Evolutionary conservation across 192 early-diverging fungal species (phyloP), one percentile per base, ranked within the genome.

Genomic region (Geranomyces michiganensis): DNA sequence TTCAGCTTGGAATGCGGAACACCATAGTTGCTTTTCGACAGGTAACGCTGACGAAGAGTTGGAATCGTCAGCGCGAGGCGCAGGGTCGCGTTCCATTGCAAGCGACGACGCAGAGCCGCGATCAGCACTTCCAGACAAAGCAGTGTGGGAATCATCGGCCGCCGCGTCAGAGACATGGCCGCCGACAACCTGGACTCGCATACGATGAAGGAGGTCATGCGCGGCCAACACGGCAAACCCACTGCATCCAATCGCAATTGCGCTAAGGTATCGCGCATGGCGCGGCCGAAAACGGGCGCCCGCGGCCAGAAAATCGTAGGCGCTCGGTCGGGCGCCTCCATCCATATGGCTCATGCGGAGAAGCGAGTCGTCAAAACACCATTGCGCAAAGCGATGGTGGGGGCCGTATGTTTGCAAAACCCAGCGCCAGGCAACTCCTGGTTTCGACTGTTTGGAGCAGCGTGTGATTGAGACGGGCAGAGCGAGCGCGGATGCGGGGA

Each of bases 341-440:
- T 70, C 68, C 7, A 24, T 36, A 46, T 62, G 56, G 15, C 31
- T 30, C 43, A 70, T 46, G 36, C 68, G 36, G 13, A 72, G 47
- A 19, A 73, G 29, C 3, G 65, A 31, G 60, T 76, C 74, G 61
- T 56, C 56, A 32, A 76, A 76, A 56, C 74, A 76, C 21, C 17
- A 27, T 32, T 56, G 22, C 0, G 68, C 10, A 24, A 76, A 71
- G 4, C 64, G 68, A 49, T 76, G 74, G 10, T 15, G 17, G 19
- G 74, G 67, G 55, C 74, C 74, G 55, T 71, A 76, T 19, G 61
- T 71, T 14, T 31, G 56, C 6, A 76, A 64, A 6, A 71, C 59
- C 74, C 74, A 76, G 12, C 60, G 33, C 74, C 74, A 76, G 41
- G 68, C 68, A 12, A 46, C 41, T 31, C 24, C 65, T 12, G 72